These are phyloP conservation scores for Astrothelium subdiscretum DNA, from an alignment of 495 filamentous ascomycete genomes.

Conservation along the genomic window DNA sequence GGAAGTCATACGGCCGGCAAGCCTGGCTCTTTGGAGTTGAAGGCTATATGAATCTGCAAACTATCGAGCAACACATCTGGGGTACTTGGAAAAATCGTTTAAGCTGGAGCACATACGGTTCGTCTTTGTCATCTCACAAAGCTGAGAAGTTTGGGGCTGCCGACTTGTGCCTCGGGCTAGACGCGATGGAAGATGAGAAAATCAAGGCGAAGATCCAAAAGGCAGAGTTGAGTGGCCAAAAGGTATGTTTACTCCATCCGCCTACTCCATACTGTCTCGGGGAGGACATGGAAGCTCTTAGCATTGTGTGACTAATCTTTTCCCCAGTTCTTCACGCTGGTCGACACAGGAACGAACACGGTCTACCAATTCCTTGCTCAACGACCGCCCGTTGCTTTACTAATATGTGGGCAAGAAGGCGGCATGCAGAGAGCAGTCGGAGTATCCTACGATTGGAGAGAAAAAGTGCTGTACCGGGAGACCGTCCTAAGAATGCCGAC, in stretches of 20 bases:
- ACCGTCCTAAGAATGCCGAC: slow-evolving; percentile 24
- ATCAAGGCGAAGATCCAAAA: background rate
- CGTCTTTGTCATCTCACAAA: slow-evolving; percentile 19
- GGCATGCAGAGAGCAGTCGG: slow-evolving; percentile 33
- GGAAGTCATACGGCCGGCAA: slow-evolving; percentile 10
- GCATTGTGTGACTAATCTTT: background rate
- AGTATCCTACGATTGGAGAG: slow-evolving; percentile 22
- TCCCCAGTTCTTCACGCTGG: slow-evolving; percentile 20
- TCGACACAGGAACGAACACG: slow-evolving; percentile 24
- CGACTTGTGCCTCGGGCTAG: background rate
- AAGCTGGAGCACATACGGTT: slow-evolving; percentile 19
- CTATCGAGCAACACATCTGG: slow-evolving; percentile 25
- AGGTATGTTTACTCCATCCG: background rate
- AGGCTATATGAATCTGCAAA: slow-evolving; percentile 21
- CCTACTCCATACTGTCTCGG: background rate
- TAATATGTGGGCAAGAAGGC: slow-evolving; percentile 30
- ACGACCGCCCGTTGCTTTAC: slow-evolving; percentile 27
- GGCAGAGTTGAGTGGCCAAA: background rate
- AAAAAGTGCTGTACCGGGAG: slow-evolving; percentile 19
- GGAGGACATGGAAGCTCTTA: background rate
- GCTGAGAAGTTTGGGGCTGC: background rate
- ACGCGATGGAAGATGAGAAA: background rate
- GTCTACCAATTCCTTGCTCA: slow-evolving; percentile 28
- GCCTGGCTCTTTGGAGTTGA: slow-evolving; percentile 31
- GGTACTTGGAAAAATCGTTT: slow-evolving; percentile 17